Conservation (phyloP, 2,329 filamentous ascomycete species). For the Aureobasidium sp. region DNA sequence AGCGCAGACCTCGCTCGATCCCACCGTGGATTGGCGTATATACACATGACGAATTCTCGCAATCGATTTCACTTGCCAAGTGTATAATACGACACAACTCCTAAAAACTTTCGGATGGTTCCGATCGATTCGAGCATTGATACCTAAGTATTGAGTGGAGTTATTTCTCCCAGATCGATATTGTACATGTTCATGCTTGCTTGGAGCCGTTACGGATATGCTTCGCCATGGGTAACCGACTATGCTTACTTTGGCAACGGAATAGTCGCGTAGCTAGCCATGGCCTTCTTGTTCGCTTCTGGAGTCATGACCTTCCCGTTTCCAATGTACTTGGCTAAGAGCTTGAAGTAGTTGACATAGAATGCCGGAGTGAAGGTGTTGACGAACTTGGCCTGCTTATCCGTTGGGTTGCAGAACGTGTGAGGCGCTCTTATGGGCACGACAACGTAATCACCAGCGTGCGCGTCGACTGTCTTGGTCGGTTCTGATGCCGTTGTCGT, state of each 20-base stretch:
- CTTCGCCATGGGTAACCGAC: background rate
- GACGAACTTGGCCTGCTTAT: conserved; percentile 49
- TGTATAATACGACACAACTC: background rate
- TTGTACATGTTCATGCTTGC: no score
- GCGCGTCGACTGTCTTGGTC: conserved; percentile 39
- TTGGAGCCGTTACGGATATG: no score
- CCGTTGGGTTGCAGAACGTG: conserved; percentile 50
- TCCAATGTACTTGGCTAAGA: conserved; percentile 38
- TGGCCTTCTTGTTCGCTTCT: conserved; percentile 43
- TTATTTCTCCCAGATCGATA: no score
- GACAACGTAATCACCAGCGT: conserved; percentile 48
- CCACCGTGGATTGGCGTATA: no score
- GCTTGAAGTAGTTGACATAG: conserved; percentile 52
- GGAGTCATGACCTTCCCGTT: conserved; percentile 41
- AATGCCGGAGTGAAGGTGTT: conserved; percentile 52
- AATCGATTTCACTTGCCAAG: background rate
- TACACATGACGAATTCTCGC: background rate
- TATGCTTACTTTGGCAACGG: conserved; percentile 1
- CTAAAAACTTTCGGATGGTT: background rate
- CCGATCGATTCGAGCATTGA: background rate
- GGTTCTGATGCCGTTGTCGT: conserved; percentile 26
- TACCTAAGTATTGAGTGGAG: no score
- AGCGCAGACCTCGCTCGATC: no score
- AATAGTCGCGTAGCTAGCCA: conserved; percentile 44
- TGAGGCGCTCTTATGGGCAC: conserved; percentile 50